Evolutionary conservation across 202 grass and related monocot genomes (phyloP), one percentile per base, ranked within the genome.

Genomic region (Zoysia matrella): DNA sequence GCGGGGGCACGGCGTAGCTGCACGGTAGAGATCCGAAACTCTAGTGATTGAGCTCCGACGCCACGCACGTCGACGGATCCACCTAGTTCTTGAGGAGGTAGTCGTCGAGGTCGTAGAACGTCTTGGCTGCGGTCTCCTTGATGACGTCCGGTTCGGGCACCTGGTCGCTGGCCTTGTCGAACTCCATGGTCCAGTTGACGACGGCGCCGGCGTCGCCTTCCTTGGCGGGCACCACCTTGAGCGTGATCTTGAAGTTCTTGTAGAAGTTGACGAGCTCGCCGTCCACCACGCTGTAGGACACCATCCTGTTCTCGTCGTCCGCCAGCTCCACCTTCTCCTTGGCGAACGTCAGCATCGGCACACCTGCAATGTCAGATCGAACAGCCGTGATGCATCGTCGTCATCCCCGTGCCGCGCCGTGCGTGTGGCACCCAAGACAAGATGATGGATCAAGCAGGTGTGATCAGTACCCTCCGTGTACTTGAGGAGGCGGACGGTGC

Each of bases 281-380:
- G 18, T 91, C 95, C 77, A 98, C 82, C 69, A 98, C 88, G 76
- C 73, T 89, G 84, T 93, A 98, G 1, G 86, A 57, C 71, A 94
- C 84, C 77, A 89, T 42, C 82, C 78, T 94, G 41, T 93, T 92
- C 80, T 84, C 86, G 18, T 88, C 84, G 39, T 98, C 92, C 11
- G 68, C 90, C 11, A 64, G 22, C 79, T 98, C 92, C 67, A 94
- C 11, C 90, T 88, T 94, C 88, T 97, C 90, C 95, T 94, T 93
- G 11, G 90, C 75, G 76, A 94, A 98, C 8, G 90, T 94, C 43
- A 86, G 11, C 57, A 94, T 15, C 30, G 90, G 88, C 39, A 90
- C 80, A 57, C 84, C 94, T 97, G 63, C 43, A 5, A 22, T 22
- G 22, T 22, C 22, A 22, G 22, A 22, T 22, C 22, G 22, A 22